phyloP scores from a whole-genome alignment of 2,329 filamentous ascomycete genomes.

The Fusarium papillatum region DNA sequence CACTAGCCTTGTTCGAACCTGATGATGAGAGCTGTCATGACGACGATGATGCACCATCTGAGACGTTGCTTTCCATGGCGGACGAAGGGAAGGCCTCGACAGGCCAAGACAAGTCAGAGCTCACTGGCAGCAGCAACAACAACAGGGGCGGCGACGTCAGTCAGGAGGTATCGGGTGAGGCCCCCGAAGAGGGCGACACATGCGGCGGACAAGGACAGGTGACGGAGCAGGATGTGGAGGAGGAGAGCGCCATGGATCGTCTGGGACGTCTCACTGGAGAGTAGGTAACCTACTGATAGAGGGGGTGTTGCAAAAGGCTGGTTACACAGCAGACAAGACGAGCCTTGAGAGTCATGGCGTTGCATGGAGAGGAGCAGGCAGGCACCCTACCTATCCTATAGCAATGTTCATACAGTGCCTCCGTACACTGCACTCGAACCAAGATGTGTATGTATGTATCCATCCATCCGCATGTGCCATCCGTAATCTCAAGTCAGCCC shows the following conservation, averaged over 20 bases:
- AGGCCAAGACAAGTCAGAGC: not conserved
- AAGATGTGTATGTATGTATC: not conserved
- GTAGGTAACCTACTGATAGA: slow-evolving; percentile 5
- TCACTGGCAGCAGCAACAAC: not conserved
- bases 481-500: not conserved
- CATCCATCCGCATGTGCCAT: slow-evolving; percentile 8
- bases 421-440: not conserved
- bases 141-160: not conserved
- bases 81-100: slow-evolving; percentile 3
- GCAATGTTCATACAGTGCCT: not conserved
- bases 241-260: slow-evolving; percentile 38
- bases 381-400: not conserved
- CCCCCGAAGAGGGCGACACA: not conserved
- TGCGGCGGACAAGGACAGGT: slow-evolving; percentile 1
- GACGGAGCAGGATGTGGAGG: slow-evolving; percentile 4
- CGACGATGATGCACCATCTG: not conserved
- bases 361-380: not conserved
- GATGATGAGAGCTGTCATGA: slow-evolving; percentile 8
- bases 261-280: slow-evolving; percentile 27
- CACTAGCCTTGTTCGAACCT: slow-evolving; percentile 29
- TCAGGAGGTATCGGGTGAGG: not conserved
- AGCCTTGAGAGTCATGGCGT: not conserved
- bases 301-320: not conserved
- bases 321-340: not conserved
- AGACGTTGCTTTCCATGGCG: not conserved